Evolutionary conservation across 768 basidiomycete genomes (phyloP), one percentile per base, ranked within the genome.

Genomic region (Lentinula guzmanii): DNA sequence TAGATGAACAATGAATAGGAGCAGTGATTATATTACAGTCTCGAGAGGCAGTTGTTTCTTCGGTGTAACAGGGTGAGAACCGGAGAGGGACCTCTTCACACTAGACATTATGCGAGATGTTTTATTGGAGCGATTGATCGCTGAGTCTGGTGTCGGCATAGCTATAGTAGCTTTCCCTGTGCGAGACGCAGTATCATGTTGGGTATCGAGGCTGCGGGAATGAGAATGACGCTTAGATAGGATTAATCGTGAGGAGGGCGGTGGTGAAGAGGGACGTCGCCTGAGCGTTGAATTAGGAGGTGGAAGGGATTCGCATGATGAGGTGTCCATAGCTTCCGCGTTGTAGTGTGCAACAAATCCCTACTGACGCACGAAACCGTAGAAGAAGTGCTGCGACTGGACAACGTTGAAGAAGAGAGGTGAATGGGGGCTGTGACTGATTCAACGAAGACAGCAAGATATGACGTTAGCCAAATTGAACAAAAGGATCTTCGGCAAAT

Each of bases 21-120:
- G n/a, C 8, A 15, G 31, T 39, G 37, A 13, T 39, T 39, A 1
- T 13, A 39, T 39, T 21, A 55, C 53, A 21, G n/a, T 41, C 3
- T 33, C 31, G 9, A 33, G n/a, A 18, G 39, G 63, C 51, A 63
- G 64, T n/a, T 51, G 59, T 18, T 61, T 66, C 68, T 65, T 71
- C 67, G 31, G 69, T 2, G 62, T 13, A 21, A 18, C 13, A 31
- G 46, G 42, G 11, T 52, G 31, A 10, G 65, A 60, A 34, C 35
- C 39, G 34, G 31, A 56, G 35, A 71, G 65, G 1, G 70, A 67
- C 33, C 62, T 63, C 37, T 64, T 65, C 28, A 71, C 65, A 21
- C 67, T 64, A 56, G 65, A 66, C 59, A 71, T 67, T 11, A 71
- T 65, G 56, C 69, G 64, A 60, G 68, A 67, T 16, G 70, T 37